Evolutionary conservation across 345 rosid genomes (phyloP).

Genomic region (Mercurialis annua): DNA sequence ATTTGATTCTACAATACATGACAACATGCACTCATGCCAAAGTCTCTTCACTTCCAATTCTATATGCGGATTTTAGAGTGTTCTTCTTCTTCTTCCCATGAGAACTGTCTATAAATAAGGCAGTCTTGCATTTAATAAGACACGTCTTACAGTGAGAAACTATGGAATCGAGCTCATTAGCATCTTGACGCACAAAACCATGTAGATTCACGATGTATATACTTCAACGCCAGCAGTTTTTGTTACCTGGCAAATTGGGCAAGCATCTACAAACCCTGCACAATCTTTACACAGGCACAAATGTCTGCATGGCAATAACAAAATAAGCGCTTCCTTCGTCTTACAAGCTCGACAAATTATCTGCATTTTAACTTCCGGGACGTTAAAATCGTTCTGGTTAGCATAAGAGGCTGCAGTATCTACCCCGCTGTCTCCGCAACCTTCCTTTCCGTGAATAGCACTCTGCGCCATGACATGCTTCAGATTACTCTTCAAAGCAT

Average conservation of each 20-base stretch:
- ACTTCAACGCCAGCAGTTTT: constrained; percentile 49
- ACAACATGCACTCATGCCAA: no score
- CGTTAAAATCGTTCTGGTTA: constrained; percentile 26
- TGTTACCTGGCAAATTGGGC: constrained; percentile 59
- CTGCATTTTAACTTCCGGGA: constrained; percentile 31
- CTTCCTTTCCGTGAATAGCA: constrained; percentile 52
- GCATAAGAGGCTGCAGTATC: constrained; percentile 58
- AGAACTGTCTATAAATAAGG: background rate
- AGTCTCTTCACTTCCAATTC: background rate
- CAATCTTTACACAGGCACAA: constrained; percentile 73
- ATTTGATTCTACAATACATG: no score
- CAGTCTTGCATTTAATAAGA: background rate
- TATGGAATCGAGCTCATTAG: background rate
- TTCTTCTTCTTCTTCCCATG: background rate
- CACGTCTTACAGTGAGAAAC: background rate
- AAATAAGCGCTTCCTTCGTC: constrained; percentile 44
- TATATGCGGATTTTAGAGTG: background rate
- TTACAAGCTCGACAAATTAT: constrained; percentile 52
- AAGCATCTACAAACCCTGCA: constrained; percentile 39
- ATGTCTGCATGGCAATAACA: constrained; percentile 67
- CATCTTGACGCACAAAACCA: background rate
- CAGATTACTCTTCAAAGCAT: constrained; percentile 53
- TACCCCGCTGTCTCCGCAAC: constrained; percentile 68
- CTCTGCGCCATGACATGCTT: constrained; percentile 60
- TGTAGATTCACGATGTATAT: constrained; percentile 25